Evolutionary conservation across 805 yeast species (phyloP), one percentile per base, ranked within the genome.

Genomic region (Yarrowia porcina): DNA sequence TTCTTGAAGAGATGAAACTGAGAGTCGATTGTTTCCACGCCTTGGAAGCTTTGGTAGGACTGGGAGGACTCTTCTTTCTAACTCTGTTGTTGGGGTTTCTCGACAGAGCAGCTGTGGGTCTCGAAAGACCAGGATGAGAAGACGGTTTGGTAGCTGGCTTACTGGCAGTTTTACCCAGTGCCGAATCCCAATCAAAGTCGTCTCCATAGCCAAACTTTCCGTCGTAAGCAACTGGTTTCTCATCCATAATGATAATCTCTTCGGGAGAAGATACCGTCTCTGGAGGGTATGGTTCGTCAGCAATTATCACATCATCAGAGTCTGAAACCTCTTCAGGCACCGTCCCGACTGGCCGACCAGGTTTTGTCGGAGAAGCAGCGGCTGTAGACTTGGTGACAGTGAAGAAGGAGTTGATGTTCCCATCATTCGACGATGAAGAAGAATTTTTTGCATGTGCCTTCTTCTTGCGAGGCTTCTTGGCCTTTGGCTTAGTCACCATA

Each of bases 21-120:
- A 52, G 59, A 10, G 59, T 52, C 9, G 59, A 52, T 17, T 52
- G 59, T 35, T 49, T 49, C n/a, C 41, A 15, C 8, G 36, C 52
- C 49, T 27, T 44, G 28, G 32, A 42, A 2, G 39, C 56, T 13
- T 49, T 49, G 9, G 57, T 35, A 3, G 45, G 30, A 9, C 30
- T 41, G n/a, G 21, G 10, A 2, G 41, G 21, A 5, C 21, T 12
- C 21, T 49, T 49, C 28, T 49, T 49, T 28, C 15, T 23, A n/a
- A 35, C 41, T 15, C 11, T 49, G 32, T 21, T 35, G 3, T 10
- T 21, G 4, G 41, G 57, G 4, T 49, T 32, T 33, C 57, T 18
- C 2, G 57, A 49, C 5, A 49, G n/a, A 15, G 42, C 20, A 18
- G 41, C 41, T 10, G 20, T 12, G 3, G 41, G 20, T 33, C 57